Evolutionary conservation across 805 yeast genomes (phyloP).

Genomic region (Citeromyces matritensis): DNA sequence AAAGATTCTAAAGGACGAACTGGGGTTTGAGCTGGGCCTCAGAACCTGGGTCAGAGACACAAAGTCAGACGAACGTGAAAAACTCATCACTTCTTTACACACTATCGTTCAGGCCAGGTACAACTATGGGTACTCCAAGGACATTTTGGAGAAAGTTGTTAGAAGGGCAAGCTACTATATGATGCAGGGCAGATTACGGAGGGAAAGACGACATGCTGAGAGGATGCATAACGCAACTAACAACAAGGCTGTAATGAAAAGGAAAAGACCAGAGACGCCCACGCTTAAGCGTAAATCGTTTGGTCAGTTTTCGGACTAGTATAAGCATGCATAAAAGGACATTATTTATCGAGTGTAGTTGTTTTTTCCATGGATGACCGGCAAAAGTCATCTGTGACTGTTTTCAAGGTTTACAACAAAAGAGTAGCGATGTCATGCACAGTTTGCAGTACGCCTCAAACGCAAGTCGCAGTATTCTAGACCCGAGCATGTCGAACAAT

Average conservation of each 20-base stretch:
- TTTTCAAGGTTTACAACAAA: too few relatives aligned
- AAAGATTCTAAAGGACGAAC: constrained; percentile 33
- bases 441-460: too few relatives aligned
- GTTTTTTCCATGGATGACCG: neutral
- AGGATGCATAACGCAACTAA: constrained; percentile 11
- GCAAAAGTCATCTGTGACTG: too few relatives aligned
- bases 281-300: neutral
- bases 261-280: neutral
- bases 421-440: too few relatives aligned
- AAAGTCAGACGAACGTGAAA: constrained; percentile 29
- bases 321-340: neutral
- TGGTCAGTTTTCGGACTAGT: neutral
- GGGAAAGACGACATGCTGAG: constrained; percentile 38
- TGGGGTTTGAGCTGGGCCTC: constrained; percentile 62
- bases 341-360: constrained; percentile 1
- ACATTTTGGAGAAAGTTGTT: constrained; percentile 53
- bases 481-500: too few relatives aligned
- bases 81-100: constrained; percentile 32
- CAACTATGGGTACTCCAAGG: constrained; percentile 34
- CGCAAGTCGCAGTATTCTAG: too few relatives aligned
- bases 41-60: constrained; percentile 83
- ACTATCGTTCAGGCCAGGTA: constrained; percentile 28
- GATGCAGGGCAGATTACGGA: constrained; percentile 67
- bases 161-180: constrained; percentile 69
- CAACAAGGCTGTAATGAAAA: constrained; percentile 1